Percentiles rank a stretch among this genome's conserved stretches.
Conservation (phyloP, 345 rosid species). For the Gynandropsis gynandra region DNA sequence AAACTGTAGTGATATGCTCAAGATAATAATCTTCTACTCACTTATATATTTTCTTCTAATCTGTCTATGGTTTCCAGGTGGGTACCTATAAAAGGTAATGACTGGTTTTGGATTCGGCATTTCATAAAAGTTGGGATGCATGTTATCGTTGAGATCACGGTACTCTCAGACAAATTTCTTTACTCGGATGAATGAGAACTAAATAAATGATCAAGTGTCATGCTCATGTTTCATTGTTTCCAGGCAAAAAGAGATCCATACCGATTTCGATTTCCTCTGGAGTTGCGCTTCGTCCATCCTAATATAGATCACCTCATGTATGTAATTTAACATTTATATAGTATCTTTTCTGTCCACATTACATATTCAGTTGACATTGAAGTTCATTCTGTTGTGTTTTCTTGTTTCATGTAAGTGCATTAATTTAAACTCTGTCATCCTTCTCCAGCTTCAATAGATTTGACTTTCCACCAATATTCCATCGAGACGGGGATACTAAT, state of each 20-base stretch:
- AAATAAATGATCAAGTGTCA: neutral
- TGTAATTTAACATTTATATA: conserved; percentile 23
- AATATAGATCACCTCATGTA: conserved; percentile 94
- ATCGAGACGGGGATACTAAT: conserved; percentile 68
- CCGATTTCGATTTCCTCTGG: conserved; percentile 86
- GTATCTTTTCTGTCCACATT: neutral
- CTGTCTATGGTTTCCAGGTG: conserved; percentile 64
- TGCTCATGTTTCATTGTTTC: conserved; percentile 18
- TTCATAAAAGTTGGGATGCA: conserved; percentile 92
- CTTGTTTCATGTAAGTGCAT: conserved; percentile 12
- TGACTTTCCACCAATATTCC: conserved; percentile 84
- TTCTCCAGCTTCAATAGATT: conserved; percentile 78
- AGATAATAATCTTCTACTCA: neutral
- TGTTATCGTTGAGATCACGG: conserved; percentile 86
- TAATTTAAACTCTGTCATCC: conserved; percentile 7
- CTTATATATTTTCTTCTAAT: conserved; percentile 1
- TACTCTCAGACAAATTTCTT: conserved; percentile 29
- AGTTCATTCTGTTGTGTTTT: conserved; percentile 3
- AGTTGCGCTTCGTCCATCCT: conserved; percentile 83
- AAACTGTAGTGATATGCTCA: neutral
- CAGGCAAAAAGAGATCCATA: conserved; percentile 96
- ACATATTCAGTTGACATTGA: conserved; percentile 8
- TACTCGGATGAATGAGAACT: conserved; percentile 10
- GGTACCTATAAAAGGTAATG: conserved; percentile 88
- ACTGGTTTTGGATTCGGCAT: conserved; percentile 98